A percentile compares a stretch with the other conserved stretches of the same genome.
phyloP scores from a whole-genome alignment of 192 early-diverging fungal genomes.

The Jimgerdemannia lactiflua region DNA sequence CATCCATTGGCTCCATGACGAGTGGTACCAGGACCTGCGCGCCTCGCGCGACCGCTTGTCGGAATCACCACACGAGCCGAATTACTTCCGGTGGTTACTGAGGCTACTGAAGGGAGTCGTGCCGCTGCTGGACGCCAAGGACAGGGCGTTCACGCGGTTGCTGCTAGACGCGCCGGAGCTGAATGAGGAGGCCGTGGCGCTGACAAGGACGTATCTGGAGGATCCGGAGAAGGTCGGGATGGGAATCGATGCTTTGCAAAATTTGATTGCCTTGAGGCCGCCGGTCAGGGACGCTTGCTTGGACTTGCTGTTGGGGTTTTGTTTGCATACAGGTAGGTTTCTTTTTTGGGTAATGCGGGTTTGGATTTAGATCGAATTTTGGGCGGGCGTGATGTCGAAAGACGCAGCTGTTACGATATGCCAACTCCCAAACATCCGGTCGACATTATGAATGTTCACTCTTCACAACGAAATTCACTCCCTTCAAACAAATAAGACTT shows the following conservation, averaged over 20 bases:
- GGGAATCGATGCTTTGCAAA: constrained; percentile 55
- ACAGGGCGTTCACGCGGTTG: constrained; percentile 69
- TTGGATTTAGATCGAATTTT: no score
- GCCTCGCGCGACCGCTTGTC: not conserved
- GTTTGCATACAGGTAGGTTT: constrained; percentile 26
- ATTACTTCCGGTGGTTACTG: constrained; percentile 34
- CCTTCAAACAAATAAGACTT: constrained; percentile 15
- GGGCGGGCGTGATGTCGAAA: no score
- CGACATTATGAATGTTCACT: constrained; percentile 25
- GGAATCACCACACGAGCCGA: constrained; percentile 27
- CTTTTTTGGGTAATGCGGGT: not conserved
- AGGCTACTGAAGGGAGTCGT: constrained; percentile 27
- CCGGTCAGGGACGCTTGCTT: constrained; percentile 49
- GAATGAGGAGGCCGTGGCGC: constrained; percentile 51
- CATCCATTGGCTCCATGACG: constrained; percentile 73
- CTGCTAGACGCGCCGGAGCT: constrained; percentile 77
- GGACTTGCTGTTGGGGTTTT: constrained; percentile 52
- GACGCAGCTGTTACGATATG: no score
- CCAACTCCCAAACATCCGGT: not conserved
- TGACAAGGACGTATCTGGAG: constrained; percentile 45
- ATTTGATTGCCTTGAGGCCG: constrained; percentile 54
- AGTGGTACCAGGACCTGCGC: constrained; percentile 35
- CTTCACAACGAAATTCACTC: not conserved
- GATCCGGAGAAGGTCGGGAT: constrained; percentile 35
- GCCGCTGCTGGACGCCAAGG: constrained; percentile 60